Evolutionary conservation across 805 yeast species (phyloP).

Genomic region (Lipomyces starkeyi): DNA sequence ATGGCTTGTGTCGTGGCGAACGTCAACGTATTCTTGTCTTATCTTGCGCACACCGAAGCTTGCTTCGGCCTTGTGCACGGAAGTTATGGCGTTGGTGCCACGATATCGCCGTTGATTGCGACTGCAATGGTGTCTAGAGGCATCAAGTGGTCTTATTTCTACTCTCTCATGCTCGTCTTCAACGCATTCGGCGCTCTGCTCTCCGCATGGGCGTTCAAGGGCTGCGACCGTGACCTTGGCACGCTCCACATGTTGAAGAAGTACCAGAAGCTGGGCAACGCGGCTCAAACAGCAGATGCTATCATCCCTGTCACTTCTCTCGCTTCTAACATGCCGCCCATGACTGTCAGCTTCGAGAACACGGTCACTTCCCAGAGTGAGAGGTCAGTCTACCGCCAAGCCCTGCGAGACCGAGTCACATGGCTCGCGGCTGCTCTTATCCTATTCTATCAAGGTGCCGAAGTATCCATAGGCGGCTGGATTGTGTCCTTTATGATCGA

Average conservation of each 20-base stretch:
- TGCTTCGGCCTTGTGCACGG: conserved; percentile 71
- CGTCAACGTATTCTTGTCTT: conserved; percentile 57
- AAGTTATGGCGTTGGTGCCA: conserved; percentile 73
- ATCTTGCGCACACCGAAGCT: conserved; percentile 59
- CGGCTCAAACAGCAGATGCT: not conserved
- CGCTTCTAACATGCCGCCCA: not conserved
- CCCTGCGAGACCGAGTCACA: conserved; percentile 12
- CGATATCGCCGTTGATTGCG: conserved; percentile 69
- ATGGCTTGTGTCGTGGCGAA: conserved; percentile 58
- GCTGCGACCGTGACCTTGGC: conserved; percentile 33
- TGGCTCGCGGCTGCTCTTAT: conserved; percentile 61
- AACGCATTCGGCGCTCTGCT: conserved; percentile 47
- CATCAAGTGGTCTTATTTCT: conserved; percentile 61
- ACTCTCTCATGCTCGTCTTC: conserved; percentile 55
- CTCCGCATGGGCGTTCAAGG: conserved; percentile 53
- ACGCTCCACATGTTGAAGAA: conserved; percentile 26
- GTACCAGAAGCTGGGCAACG: conserved; percentile 9
- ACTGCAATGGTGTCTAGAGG: conserved; percentile 59
- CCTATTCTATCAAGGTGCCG: conserved; percentile 71
- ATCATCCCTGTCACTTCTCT: not conserved
- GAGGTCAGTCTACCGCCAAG: conserved; percentile 16
- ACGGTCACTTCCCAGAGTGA: not conserved
- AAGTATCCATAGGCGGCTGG: conserved; percentile 76
- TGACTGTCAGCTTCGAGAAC: not conserved
- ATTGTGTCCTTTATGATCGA: conserved; percentile 64